Percentiles rank a stretch among this genome's conserved stretches.
Evolutionary conservation across 2,329 filamentous ascomycete genomes (phyloP).

Genomic region (Scedosporium minutisporum): DNA sequence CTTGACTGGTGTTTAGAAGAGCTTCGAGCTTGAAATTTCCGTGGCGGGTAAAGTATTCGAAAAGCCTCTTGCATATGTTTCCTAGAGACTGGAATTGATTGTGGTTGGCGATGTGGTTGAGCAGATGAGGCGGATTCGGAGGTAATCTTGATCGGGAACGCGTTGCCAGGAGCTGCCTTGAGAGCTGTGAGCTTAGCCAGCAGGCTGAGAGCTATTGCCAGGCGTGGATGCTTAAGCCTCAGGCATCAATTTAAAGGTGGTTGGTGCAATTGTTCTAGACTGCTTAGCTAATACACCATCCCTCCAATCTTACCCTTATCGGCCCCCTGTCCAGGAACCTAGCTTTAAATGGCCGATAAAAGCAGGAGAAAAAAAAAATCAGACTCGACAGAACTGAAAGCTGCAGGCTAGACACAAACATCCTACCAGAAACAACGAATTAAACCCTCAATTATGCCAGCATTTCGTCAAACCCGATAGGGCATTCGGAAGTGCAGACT

Average conservation of each 20-base stretch:
- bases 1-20: constrained; percentile 19
- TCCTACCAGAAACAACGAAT: not conserved
- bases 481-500: not conserved
- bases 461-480: not conserved
- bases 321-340: not conserved
- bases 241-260: constrained; percentile 1
- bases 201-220: constrained; percentile 1
- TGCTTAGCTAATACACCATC: not conserved
- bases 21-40: not conserved
- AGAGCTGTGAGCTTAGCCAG: constrained; percentile 1
- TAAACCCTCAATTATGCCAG: not conserved
- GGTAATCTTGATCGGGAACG: not conserved
- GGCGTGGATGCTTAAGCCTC: not conserved
- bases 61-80: not conserved
- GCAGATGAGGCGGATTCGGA: not conserved
- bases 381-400: not conserved
- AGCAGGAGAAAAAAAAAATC: constrained; percentile 1
- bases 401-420: not conserved
- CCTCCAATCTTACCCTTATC: not conserved
- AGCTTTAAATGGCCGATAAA: not conserved
- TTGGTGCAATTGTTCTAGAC: not conserved
- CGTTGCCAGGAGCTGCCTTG: constrained; percentile 8
- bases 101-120: not conserved
- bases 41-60: not conserved
- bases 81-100: not conserved